Conservation (phyloP, 2,329 filamentous ascomycete genomes). For the Cercospora janseana region DNA sequence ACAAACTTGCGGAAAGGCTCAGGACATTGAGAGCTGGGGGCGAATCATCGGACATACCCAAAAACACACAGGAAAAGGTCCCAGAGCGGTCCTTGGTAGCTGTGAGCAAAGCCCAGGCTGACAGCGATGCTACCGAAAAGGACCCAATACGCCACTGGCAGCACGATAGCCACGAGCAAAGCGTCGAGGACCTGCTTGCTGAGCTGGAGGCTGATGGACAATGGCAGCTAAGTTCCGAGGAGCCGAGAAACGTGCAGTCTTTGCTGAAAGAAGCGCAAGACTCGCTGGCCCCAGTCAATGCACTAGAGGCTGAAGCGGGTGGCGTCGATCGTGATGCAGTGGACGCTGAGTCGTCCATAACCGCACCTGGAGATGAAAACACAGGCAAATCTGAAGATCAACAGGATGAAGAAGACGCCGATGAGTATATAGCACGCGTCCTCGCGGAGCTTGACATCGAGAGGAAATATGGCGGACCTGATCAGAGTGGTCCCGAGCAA, state of each 20-base stretch:
- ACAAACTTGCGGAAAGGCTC: constrained; percentile 37
- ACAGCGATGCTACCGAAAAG: constrained; percentile 23
- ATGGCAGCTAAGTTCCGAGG: constrained; percentile 43
- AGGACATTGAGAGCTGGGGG: constrained; percentile 30
- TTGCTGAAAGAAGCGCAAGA: constrained; percentile 44
- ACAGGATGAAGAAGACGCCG: constrained; percentile 42
- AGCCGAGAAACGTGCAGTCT: constrained; percentile 43
- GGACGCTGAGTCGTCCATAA: too few species aligned
- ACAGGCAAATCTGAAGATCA: constrained; percentile 29
- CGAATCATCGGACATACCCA: not conserved
- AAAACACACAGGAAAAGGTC: too few species aligned
- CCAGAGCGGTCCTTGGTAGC: too few species aligned
- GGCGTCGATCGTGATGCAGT: too few species aligned
- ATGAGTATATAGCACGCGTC: constrained; percentile 48
- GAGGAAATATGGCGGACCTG: constrained; percentile 38
- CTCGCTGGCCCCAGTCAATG: constrained; percentile 39
- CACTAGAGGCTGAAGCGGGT: constrained; percentile 25
- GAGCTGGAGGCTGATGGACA: constrained; percentile 42
- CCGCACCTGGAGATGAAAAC: constrained; percentile 1
- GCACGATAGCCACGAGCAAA: constrained; percentile 46
- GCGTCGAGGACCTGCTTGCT: constrained; percentile 47
- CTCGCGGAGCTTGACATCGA: constrained; percentile 49
- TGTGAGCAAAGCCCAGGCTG: constrained; percentile 24
- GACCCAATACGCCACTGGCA: constrained; percentile 33
- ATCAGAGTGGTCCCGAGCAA: constrained; percentile 12